phyloP scores from a whole-genome alignment of 495 filamentous ascomycete species.

The Chlorociboria aeruginascens region DNA sequence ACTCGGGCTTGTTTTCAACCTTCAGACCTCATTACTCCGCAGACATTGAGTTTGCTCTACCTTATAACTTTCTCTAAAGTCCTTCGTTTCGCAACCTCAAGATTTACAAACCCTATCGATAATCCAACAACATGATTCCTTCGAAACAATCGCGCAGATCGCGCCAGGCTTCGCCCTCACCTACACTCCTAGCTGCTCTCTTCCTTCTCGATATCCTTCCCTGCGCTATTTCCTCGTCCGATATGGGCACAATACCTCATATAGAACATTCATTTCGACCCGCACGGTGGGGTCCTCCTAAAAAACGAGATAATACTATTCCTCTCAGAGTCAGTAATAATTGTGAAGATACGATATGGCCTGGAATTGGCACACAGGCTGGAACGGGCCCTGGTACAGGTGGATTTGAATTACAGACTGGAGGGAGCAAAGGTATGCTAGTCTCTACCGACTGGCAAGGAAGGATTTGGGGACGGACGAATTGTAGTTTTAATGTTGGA shows the following conservation, averaged over 20 bases:
- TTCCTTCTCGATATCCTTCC: conserved; percentile 3
- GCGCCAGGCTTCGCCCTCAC: conserved; percentile 40
- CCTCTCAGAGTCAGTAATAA: conserved; percentile 42
- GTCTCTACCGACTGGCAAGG: conserved; percentile 65
- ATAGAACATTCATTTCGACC: conserved; percentile 3
- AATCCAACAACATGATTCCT: background rate
- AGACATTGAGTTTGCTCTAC: background rate
- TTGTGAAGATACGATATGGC: conserved; percentile 56
- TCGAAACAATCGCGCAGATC: background rate
- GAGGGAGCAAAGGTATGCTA: conserved; percentile 34
- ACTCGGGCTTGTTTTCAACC: too few species aligned
- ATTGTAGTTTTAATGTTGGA: conserved; percentile 57
- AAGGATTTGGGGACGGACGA: conserved; percentile 69
- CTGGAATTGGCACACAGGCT: conserved; percentile 54
- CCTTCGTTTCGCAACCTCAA: background rate
- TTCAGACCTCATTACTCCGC: too few species aligned
- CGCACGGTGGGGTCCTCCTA: conserved; percentile 9
- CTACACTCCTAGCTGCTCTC: conserved; percentile 61
- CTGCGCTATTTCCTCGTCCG: background rate
- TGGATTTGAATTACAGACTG: conserved; percentile 51
- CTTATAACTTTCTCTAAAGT: background rate
- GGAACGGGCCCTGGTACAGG: conserved; percentile 47
- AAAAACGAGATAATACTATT: conserved; percentile 9
- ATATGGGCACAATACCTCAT: background rate
- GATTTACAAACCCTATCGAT: background rate